Evolutionary conservation across 371 early-diverging fungal genomes (phyloP).

Genomic region (Coemansia sp.): DNA sequence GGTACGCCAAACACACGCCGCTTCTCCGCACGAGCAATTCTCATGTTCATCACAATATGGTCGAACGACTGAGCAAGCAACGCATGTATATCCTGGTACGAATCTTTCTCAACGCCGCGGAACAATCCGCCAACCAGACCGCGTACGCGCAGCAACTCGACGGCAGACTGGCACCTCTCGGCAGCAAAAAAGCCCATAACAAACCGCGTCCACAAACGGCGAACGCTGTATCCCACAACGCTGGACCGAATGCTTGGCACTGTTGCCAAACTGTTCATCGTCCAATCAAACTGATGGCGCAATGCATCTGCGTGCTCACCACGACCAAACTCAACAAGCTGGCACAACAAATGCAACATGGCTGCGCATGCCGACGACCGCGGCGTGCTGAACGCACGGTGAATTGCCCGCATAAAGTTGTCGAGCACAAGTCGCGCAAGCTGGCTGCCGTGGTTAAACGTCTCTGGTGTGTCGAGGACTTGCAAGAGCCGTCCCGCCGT

Average conservation of each 20-base stretch:
- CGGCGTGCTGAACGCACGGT: slow-evolving; percentile 33
- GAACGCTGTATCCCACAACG: slow-evolving; percentile 32
- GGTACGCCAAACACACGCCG: slow-evolving; percentile 26
- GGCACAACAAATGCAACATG: slow-evolving; percentile 33
- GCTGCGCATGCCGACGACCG: slow-evolving; percentile 41
- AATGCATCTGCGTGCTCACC: slow-evolving; percentile 45
- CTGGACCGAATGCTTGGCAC: slow-evolving; percentile 22
- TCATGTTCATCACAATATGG: slow-evolving; percentile 26
- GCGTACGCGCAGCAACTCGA: slow-evolving; percentile 30
- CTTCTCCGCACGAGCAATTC: slow-evolving; percentile 23
- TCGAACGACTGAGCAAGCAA: slow-evolving; percentile 20
- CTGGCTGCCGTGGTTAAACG: slow-evolving; percentile 16
- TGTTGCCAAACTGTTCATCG: slow-evolving; percentile 15
- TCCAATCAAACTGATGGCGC: slow-evolving; percentile 43
- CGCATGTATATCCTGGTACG: slow-evolving; percentile 39
- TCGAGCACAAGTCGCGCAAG: slow-evolving; percentile 29
- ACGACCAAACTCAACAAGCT: slow-evolving; percentile 25
- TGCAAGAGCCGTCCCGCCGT: slow-evolving; percentile 20
- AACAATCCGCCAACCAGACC: slow-evolving; percentile 26
- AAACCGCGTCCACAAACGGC: slow-evolving; percentile 46
- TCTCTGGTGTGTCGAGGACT: slow-evolving; percentile 19
- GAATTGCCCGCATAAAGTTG: slow-evolving; percentile 27
- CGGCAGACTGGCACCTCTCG: slow-evolving; percentile 23
- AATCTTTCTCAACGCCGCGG: slow-evolving; percentile 33
- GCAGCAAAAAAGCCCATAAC: slow-evolving; percentile 42